Conservation (phyloP, 768 basidiomycete genomes). For the Rhodotorula graminis region DNA sequence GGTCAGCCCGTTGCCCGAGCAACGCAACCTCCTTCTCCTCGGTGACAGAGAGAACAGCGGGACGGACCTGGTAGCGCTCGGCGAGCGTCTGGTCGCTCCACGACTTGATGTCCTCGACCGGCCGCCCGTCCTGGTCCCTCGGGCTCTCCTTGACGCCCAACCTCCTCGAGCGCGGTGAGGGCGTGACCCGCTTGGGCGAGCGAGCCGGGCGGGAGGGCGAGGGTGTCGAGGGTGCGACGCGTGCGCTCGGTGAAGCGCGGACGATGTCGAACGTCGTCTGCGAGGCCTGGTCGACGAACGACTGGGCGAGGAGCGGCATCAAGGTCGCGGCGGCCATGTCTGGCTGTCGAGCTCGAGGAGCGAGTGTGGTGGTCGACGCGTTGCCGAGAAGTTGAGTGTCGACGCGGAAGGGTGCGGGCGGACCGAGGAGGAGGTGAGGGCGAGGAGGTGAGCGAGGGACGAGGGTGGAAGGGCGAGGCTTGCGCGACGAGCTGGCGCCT, state of each 20-base stretch:
- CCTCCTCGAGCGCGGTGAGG: slow-evolving; percentile 4
- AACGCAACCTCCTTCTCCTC: neutral
- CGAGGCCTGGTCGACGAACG: slow-evolving; percentile 20
- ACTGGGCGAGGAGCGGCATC: slow-evolving; percentile 24
- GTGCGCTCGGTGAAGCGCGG: neutral
- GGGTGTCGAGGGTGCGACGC: neutral
- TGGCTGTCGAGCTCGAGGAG: neutral
- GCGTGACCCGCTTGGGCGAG: neutral
- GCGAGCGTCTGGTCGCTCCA: slow-evolving; percentile 68
- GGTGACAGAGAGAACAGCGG: slow-evolving; percentile 57
- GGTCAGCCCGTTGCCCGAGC: slow-evolving; percentile 3
- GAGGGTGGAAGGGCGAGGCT: too few relatives aligned
- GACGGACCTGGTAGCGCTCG: slow-evolving; percentile 64
- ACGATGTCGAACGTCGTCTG: neutral
- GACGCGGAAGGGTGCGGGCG: too few relatives aligned
- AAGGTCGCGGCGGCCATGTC: slow-evolving; percentile 8
- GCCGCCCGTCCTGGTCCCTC: neutral
- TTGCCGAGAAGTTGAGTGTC: neutral
- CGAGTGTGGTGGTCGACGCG: neutral
- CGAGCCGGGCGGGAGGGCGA: neutral
- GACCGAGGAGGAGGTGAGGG: too few relatives aligned
- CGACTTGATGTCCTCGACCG: slow-evolving; percentile 59
- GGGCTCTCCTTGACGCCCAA: neutral
- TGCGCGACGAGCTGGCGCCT: too few relatives aligned
- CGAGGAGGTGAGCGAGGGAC: too few relatives aligned